Percentiles rank a stretch among this genome's conserved stretches.
phyloP scores from a whole-genome alignment of 192 early-diverging fungal genomes.

The Coemansia sp. region DNA sequence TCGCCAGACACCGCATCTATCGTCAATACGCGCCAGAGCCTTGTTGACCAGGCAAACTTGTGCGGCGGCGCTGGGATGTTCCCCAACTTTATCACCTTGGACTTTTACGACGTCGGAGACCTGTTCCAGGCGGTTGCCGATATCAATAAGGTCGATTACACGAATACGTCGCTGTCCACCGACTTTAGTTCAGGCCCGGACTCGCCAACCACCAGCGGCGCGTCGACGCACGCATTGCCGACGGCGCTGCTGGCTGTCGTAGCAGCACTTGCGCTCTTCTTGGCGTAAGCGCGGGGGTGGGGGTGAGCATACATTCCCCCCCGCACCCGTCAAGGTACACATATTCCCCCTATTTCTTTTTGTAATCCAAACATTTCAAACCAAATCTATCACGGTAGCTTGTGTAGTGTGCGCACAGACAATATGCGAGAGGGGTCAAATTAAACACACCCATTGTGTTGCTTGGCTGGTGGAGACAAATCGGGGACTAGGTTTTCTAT shows the following conservation, averaged over 20 bases:
- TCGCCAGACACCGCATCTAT: slow-evolving; percentile 50
- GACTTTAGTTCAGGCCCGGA: slow-evolving; percentile 7
- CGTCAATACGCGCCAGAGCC: slow-evolving; percentile 57
- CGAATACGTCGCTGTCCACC: slow-evolving; percentile 18
- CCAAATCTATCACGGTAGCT: too few relatives aligned
- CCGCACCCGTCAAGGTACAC: too few relatives aligned
- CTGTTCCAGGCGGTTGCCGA: slow-evolving; percentile 54
- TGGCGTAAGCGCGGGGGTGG: not conserved
- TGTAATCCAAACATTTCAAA: not conserved
- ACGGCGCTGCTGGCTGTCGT: not conserved
- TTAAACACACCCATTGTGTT: too few relatives aligned
- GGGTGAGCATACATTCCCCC: too few relatives aligned
- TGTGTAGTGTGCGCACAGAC: too few relatives aligned
- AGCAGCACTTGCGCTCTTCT: slow-evolving; percentile 1
- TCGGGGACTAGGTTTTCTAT: too few relatives aligned
- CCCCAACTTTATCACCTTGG: slow-evolving; percentile 72
- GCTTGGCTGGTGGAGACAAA: too few relatives aligned
- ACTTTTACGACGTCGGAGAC: slow-evolving; percentile 69
- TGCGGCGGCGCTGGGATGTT: slow-evolving; percentile 50
- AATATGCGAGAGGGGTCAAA: too few relatives aligned
- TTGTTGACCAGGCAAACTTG: slow-evolving; percentile 58
- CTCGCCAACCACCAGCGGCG: slow-evolving; percentile 1
- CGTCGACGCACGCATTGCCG: not conserved
- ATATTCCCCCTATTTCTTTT: too few relatives aligned
- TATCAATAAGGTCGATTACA: slow-evolving; percentile 56